These are phyloP conservation scores for Amylocarpus encephaloides DNA, from an alignment of 2,329 filamentous ascomycete species.

Conservation along the genomic window DNA sequence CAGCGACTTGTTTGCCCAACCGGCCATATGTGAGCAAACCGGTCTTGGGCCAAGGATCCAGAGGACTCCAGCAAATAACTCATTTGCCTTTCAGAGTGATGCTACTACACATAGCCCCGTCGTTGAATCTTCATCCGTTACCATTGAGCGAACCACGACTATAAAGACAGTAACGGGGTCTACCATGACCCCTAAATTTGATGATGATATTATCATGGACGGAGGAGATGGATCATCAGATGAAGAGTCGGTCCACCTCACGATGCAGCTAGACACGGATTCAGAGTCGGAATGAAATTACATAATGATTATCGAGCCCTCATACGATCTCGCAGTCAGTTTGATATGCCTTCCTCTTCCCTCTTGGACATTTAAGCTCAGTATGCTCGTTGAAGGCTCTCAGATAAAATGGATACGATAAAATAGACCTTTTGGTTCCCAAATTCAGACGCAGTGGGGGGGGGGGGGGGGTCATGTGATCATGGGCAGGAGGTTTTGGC, in stretches of 20 bases:
- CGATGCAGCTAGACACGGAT: slow-evolving; percentile 27
- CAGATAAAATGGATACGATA: no score
- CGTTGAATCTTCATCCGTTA: background rate
- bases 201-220: slow-evolving; percentile 11
- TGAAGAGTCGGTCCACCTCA: slow-evolving; percentile 42
- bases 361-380: no score
- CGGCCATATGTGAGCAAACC: background rate
- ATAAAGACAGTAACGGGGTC: background rate
- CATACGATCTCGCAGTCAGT: no score
- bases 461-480: no score
- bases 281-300: slow-evolving; percentile 17
- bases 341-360: no score
- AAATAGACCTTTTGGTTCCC: no score
- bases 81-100: no score
- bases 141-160: background rate
- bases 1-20: slow-evolving; percentile 4
- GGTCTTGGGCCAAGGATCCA: background rate
- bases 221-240: slow-evolving; percentile 35
- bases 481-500: no score
- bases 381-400: no score
- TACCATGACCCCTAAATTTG: background rate
- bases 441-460: no score
- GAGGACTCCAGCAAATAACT: no score
- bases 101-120: background rate
- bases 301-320: no score